Conservation (phyloP, 2,329 filamentous ascomycete genomes). For the Aureobasidium sp. region DNA sequence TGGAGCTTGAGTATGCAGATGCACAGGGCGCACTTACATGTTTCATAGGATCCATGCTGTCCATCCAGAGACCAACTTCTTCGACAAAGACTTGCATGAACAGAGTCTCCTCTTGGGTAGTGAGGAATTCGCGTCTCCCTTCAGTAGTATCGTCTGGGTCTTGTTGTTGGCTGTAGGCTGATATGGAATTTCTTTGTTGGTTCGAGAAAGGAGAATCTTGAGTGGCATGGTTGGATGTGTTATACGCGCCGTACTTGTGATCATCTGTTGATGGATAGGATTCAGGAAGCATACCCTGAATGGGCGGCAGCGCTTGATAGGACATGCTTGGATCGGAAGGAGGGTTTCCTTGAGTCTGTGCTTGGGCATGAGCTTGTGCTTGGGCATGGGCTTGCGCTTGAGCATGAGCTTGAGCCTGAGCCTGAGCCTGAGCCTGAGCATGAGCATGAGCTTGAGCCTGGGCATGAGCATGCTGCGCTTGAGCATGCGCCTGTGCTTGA, state of each 20-base stretch:
- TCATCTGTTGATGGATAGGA: constrained; percentile 36
- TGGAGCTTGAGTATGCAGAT: not conserved
- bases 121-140: constrained; percentile 56
- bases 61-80: constrained; percentile 90
- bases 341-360: constrained; percentile 19
- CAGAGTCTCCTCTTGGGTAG: constrained; percentile 68
- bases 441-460: constrained; percentile 25
- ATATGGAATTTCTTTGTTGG: constrained; percentile 30
- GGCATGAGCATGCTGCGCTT: constrained; percentile 10
- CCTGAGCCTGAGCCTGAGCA: constrained; percentile 19
- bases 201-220: constrained; percentile 26
- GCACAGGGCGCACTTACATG: constrained; percentile 44
- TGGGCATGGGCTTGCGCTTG: constrained; percentile 1
- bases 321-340: constrained; percentile 28
- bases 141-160: constrained; percentile 35
- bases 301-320: constrained; percentile 45
- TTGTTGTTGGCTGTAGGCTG: constrained; percentile 31
- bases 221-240: constrained; percentile 21
- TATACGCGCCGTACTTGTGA: constrained; percentile 24
- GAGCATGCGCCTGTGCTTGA: constrained; percentile 11
- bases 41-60: constrained; percentile 76
- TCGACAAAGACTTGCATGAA: constrained; percentile 91
- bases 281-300: constrained; percentile 44
- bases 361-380: not conserved
- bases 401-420: not conserved